Evolutionary conservation across 139 green algal genomes (phyloP), one percentile per base, ranked within the genome.

Genomic region (Desmodesmus armatus): DNA sequence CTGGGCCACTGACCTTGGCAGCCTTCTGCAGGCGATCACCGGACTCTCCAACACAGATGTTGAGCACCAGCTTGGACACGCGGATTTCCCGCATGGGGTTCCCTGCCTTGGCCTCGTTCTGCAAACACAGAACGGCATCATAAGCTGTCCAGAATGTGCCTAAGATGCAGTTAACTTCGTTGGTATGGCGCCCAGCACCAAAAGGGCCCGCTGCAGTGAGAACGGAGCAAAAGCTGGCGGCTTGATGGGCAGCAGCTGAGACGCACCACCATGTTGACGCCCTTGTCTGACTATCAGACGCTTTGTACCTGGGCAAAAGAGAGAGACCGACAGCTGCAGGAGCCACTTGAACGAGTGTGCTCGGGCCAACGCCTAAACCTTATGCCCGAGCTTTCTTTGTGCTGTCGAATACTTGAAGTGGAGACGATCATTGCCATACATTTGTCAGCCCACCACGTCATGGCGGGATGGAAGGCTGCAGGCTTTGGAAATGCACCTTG

Each of bases 11-110:
- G 31, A 98, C 96, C 95, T 99, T 99, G 80, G 98, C 96, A 40
- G 98, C 98, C 91, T 99, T 99, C 89, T 98, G 97, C 85, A 99
- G 96, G 27, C 98, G 90, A 93, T 99, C 98, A 83, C 98, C 98
- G 53, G 93, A 98, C 95, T 99, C 98, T 62, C 98, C 98, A 15
- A 98, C 96, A 84, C 90, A 98, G 91, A 98, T 98, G 95, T 99
- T 99, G 23, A 99, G 92, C 37, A 98, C 91, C 72, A 99, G 95
- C 95, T 99, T 99, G 47, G 94, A 85, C 58, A 99, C 97, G 89
- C 95, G 95, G 91, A 99, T 99, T 49, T 99, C 97, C 92, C 96
- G 87, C 96, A 99, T 99, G 63, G 92, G 89, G 92, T 99, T 99
- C 80, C 44, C 90, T 74, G 82, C 81, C 93, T 97, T 94, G 72